Base-by-base conservation (phyloP, 352 stramenopile species). In the Globisporangium abappressorium region DNA sequence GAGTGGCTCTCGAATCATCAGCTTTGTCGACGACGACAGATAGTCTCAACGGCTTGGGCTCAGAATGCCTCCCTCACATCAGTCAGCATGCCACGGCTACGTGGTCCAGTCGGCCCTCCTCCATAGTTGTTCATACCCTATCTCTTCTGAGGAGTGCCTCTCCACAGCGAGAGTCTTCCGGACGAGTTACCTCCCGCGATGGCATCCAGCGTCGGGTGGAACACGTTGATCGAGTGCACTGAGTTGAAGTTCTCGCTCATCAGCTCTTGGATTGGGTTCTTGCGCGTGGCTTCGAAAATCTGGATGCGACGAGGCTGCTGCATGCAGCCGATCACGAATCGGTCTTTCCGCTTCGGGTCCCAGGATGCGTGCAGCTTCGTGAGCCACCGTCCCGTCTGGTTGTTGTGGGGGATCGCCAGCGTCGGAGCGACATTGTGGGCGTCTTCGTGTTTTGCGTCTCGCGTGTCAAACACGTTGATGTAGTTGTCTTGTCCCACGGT, bases 211-310 rank as follows among this genome's bases (percentile, higher is more conserved):
- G 80, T 80, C 28, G 89, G 87, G 66, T 97, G 90, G 70, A 96
- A 94, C 3, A 82, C 78, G 68, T 95, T 95, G 70, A 95, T 91
- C 22, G 90, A 96, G 71, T 94, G 87, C 28, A 97, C 85, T 20
- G 89, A 96, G 1, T 74, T 80, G 47, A 95, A 89, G 47, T 81
- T 78, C 49, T 90, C 76, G 65, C 83, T 89, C 59, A 63, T 79
- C 20, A 94, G 75, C 60, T 90, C 80, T 38, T 90, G 87, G 47
- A 95, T 80, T 20, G 83, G 85, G n/a, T 81, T 82, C 54, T 77
- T 87, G 20, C 79, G 82, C 18, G 77, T 83, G 15, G 84, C 79
- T 26, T 82, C 73, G 68, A 96, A 97, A 55, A 97, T 87, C 69
- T 96, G 86, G 24, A 97, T 69, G 53, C 87, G 75, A 12, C 90